Base-by-base conservation (phyloP, 2,329 filamentous ascomycete genomes). In the Talaromyces pinophilus region DNA sequence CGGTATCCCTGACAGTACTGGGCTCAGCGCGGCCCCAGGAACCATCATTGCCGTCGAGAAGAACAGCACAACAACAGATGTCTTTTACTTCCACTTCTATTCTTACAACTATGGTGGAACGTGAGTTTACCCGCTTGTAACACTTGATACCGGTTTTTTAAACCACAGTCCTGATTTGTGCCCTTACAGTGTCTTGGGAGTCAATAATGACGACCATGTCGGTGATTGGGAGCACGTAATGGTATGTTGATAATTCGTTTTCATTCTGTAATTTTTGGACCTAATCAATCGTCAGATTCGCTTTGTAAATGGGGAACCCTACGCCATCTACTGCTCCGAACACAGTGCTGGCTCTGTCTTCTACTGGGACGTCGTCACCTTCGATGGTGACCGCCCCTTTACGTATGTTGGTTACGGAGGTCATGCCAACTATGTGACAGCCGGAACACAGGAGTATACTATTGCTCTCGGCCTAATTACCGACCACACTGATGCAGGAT, bases 81-180 rank as follows among this genome's bases (percentile, higher is more conserved):
- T 64, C 10, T 64, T 64, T 38, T 64, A 64, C 40, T 64, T 64
- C 22, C 55, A 64, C 8, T 64, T 64, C 22, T 64, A 50, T 40
- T 64, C 62, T 44, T 64, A 64, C n/a, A 64, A 64, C 40, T 59
- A 64, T n/a, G 62, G 62, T 38, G 54, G 54, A 25, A 40, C 10
- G 62, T 64, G 17, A 17, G 61, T 63, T 13, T 28, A 50, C 19
- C 17, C 10, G 19, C n/a, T 17, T 17, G 28, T 50, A 2, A 6
- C 10, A 11, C 5, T 50, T 5, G 5, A 17, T 28, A 15, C 10
- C 2, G 11, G 11, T 28, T 50, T 28, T 28, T 5, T 28, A 50
- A 13, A 25, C 22, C 10, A 3, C 19, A 28, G 13, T 22, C 1
- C 46, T 50, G 22, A 50, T 28, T 50, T 50, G 46, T 50, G 46